Base-by-base conservation (phyloP, 768 basidiomycete species). In the Auricularia heimuer region DNA sequence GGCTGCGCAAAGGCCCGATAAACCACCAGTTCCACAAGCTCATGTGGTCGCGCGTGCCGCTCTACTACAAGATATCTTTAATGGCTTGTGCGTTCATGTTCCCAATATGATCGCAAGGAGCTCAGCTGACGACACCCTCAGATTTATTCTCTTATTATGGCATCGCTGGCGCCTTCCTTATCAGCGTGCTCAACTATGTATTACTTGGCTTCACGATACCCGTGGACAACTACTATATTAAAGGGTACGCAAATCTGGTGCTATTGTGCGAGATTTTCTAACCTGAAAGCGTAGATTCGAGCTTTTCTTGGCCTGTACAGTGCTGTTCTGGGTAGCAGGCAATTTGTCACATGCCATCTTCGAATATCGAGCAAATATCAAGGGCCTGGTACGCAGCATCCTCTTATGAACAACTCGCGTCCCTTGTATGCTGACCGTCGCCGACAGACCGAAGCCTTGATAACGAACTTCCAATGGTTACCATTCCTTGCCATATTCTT, bases 1-100 rank as follows among this genome's bases (percentile, higher is more conserved):
- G 75, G 75, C 65, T 70, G 61, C 63, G 56, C 42, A 68, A 71
- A 54, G 77, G 77, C 7, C 76, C 76, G 12, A 68, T 78, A 69
- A 76, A 75, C 18, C 45, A 44, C 35, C 64, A 64, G 54, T 56
- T 64, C 34, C 51, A 36, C 64, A 64, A 64, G 54, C 60, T 64
- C 34, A 56, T 64, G n/a, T 56, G 64, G 54, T 56, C 51, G 33
- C 29, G 35, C 36, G 64, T 56, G n/a, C 64, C 64, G 54, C 39
- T 64, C 45, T 56, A 64, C 37, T 64, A 64, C 64, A 64, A 64
- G 64, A 64, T 64, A 34, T 56, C 51, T 11, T 37, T 64, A 29
- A 56, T 64, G 64, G 37, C 54, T 3, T 64, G 47, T 51, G 16
- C 16, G 47, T 51, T 18, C 44, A 11, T 45, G 11, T 51, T 10